phyloP scores from a whole-genome alignment of 306 rosid genomes.

The Corylus americana region DNA sequence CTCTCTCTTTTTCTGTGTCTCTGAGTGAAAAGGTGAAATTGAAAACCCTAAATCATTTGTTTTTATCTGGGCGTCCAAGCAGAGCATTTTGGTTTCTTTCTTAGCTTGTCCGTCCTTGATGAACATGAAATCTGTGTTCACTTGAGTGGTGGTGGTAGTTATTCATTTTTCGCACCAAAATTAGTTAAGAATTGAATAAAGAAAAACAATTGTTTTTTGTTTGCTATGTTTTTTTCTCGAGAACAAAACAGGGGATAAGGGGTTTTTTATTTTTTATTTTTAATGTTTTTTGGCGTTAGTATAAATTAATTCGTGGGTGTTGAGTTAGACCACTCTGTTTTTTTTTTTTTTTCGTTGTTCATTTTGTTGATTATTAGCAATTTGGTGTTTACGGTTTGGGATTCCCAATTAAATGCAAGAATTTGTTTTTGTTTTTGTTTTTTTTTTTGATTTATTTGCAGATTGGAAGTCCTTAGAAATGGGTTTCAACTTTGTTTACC shows the following conservation, averaged over 20 bases:
- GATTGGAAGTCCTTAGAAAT: conserved; percentile 38
- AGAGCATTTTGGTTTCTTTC: neutral
- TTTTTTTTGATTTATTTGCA: conserved; percentile 19
- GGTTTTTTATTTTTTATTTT: neutral
- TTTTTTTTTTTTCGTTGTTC: neutral
- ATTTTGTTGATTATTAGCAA: neutral
- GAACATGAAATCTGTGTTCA: neutral
- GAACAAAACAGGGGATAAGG: neutral
- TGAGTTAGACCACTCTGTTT: neutral
- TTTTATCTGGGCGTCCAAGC: conserved; percentile 1
- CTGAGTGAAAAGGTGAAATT: neutral
- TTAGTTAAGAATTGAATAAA: neutral
- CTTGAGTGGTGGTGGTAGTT: neutral
- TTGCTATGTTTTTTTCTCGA: neutral
- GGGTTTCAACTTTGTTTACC: conserved; percentile 67
- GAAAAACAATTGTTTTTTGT: neutral
- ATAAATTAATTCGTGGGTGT: neutral
- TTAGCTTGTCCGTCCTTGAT: neutral
- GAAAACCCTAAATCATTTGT: neutral
- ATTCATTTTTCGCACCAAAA: neutral
- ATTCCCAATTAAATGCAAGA: neutral
- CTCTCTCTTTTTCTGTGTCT: neutral
- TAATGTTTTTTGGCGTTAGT: neutral
- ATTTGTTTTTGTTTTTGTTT: neutral
- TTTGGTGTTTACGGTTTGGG: neutral